phyloP scores from a whole-genome alignment of 306 rosid species.

The Cotoneaster glaucophyllus region DNA sequence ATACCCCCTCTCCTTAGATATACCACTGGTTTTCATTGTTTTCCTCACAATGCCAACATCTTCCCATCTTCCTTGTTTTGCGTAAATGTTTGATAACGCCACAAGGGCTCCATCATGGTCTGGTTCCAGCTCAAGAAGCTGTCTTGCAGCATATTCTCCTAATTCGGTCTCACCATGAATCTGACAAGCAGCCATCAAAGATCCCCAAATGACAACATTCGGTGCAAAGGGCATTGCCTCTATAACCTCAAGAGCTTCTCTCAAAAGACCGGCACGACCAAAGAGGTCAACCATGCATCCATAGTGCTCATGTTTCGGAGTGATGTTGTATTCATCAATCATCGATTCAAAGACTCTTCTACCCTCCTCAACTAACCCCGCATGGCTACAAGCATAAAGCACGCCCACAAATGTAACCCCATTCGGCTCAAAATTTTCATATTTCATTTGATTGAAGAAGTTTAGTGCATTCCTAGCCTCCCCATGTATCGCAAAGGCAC shows the following conservation, averaged over 20 bases:
- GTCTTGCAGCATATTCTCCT: constrained; percentile 76
- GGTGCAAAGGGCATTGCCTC: constrained; percentile 82
- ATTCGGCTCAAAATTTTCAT: constrained; percentile 51
- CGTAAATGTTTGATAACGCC: constrained; percentile 68
- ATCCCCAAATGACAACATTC: constrained; percentile 80
- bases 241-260: constrained; percentile 64
- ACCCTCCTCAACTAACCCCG: constrained; percentile 68
- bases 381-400: constrained; percentile 90
- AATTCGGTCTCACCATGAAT: constrained; percentile 57
- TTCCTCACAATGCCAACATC: constrained; percentile 59
- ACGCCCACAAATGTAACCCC: constrained; percentile 76
- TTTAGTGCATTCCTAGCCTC: constrained; percentile 49
- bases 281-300: constrained; percentile 91
- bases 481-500: constrained; percentile 75
- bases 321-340: constrained; percentile 50
- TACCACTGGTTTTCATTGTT: constrained; percentile 49
- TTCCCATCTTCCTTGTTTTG: constrained; percentile 77
- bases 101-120: constrained; percentile 77
- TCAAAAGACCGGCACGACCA: constrained; percentile 71
- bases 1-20: constrained; percentile 67
- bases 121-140: constrained; percentile 63
- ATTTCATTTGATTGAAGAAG: constrained; percentile 58
- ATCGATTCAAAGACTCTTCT: constrained; percentile 49
- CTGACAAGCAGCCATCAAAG: constrained; percentile 83
- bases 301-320: constrained; percentile 73